Conservation (phyloP, 2,329 filamentous ascomycete species). For the Microcyclospora pomicola region DNA sequence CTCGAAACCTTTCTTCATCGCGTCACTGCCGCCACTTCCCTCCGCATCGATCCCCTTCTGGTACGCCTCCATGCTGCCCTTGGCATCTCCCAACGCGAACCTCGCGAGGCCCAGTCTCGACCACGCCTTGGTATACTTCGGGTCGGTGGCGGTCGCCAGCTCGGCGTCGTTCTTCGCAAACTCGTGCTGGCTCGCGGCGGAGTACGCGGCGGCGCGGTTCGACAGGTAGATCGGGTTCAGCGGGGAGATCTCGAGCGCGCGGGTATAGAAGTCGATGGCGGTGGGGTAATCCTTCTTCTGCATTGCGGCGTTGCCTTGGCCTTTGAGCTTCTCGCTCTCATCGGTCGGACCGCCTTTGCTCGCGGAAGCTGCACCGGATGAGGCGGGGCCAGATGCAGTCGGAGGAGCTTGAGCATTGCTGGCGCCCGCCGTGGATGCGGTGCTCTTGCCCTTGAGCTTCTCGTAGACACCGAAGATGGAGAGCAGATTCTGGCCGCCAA, state of each 20-base stretch:
- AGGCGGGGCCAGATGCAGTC: slow-evolving; percentile 21
- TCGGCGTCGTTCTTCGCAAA: slow-evolving; percentile 79
- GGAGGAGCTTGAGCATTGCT: slow-evolving; percentile 18
- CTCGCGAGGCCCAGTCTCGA: slow-evolving; percentile 79
- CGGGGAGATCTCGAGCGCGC: slow-evolving; percentile 68
- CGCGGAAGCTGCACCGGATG: slow-evolving; percentile 28
- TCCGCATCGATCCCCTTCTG: slow-evolving; percentile 84
- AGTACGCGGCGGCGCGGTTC: slow-evolving; percentile 91
- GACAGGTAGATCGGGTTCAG: slow-evolving; percentile 92
- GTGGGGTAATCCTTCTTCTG: slow-evolving; percentile 73
- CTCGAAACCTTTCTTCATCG: slow-evolving; percentile 95
- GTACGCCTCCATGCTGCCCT: slow-evolving; percentile 91
- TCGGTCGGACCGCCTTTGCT: slow-evolving; percentile 39
- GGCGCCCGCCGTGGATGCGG: slow-evolving; percentile 30
- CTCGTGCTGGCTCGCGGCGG: slow-evolving; percentile 68
- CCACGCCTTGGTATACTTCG: slow-evolving; percentile 95
- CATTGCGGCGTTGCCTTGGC: slow-evolving; percentile 88
- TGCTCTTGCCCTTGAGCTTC: slow-evolving; percentile 63
- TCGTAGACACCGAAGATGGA: slow-evolving; percentile 94
- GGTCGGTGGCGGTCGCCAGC: slow-evolving; percentile 74
- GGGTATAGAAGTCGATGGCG: slow-evolving; percentile 77
- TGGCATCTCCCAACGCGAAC: slow-evolving; percentile 81
- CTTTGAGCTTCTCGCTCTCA: slow-evolving; percentile 79
- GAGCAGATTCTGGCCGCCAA: slow-evolving; percentile 75
- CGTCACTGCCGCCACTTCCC: slow-evolving; percentile 84